Evolutionary conservation across 2,329 filamentous ascomycete species (phyloP).

Genomic region (Aspergillus nomiae): DNA sequence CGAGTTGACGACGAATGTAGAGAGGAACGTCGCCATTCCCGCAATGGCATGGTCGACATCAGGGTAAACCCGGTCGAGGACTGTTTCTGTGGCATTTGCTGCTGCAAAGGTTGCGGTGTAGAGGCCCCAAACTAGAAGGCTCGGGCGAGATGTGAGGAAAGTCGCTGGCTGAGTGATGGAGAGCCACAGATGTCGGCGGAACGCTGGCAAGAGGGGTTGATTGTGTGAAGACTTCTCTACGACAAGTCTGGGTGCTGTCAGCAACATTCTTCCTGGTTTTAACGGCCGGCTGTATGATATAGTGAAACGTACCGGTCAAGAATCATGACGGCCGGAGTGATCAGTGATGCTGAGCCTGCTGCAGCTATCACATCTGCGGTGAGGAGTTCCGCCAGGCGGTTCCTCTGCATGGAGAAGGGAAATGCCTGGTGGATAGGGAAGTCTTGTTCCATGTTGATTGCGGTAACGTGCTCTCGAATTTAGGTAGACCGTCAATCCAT

Average conservation of each 20-base stretch:
- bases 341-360: slow-evolving; percentile 67
- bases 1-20: slow-evolving; percentile 75
- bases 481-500: background rate
- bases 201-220: slow-evolving; percentile 34
- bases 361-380: slow-evolving; percentile 68
- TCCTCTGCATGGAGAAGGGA: slow-evolving; percentile 32
- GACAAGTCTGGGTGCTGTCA: slow-evolving; percentile 38
- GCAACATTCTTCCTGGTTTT: too few species aligned
- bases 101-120: slow-evolving; percentile 89
- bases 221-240: slow-evolving; percentile 44
- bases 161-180: slow-evolving; percentile 40
- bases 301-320: slow-evolving; percentile 75
- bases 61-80: slow-evolving; percentile 60
- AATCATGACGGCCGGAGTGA: slow-evolving; percentile 78
- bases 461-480: background rate
- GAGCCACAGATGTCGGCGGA: slow-evolving; percentile 36
- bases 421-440: slow-evolving; percentile 25
- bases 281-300: too few species aligned
- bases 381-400: slow-evolving; percentile 46
- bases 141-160: slow-evolving; percentile 44
- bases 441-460: slow-evolving; percentile 29
- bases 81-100: slow-evolving; percentile 80
- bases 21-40: slow-evolving; percentile 74
- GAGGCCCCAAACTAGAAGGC: slow-evolving; percentile 51
- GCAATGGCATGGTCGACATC: slow-evolving; percentile 64